Conservation (phyloP, 2,329 filamentous ascomycete genomes). For the Pseudocercospora fuligena region DNA sequence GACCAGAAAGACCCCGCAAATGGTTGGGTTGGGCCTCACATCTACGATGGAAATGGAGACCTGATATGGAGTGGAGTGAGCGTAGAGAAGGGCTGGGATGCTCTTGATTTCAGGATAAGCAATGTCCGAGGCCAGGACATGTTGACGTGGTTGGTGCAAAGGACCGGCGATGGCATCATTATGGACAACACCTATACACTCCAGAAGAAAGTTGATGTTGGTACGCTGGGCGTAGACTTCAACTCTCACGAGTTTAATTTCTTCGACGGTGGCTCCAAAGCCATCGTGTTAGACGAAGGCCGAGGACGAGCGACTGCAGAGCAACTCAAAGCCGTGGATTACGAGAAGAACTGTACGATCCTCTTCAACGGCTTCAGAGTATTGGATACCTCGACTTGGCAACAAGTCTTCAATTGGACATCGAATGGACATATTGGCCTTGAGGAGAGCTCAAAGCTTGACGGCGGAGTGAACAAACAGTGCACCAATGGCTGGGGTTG, state of each 20-base stretch:
- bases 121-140: slow-evolving; percentile 22
- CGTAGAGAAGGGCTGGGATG: slow-evolving; percentile 9
- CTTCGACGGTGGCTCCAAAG: slow-evolving; percentile 21
- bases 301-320: slow-evolving; percentile 17
- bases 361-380: slow-evolving; percentile 43
- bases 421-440: slow-evolving; percentile 28
- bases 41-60: slow-evolving; percentile 21
- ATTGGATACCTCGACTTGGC: slow-evolving; percentile 40
- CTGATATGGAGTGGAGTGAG: slow-evolving; percentile 20
- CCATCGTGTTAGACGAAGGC: slow-evolving; percentile 21
- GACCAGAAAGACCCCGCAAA: slow-evolving; percentile 20
- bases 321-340: slow-evolving; percentile 16
- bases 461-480: slow-evolving; percentile 11
- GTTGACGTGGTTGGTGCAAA: slow-evolving; percentile 20
- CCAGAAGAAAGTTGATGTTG: slow-evolving; percentile 21
- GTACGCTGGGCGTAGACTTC: slow-evolving; percentile 23
- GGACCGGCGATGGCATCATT: slow-evolving; percentile 17
- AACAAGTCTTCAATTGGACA: slow-evolving; percentile 43
- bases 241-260: slow-evolving; percentile 29
- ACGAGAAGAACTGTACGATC: slow-evolving; percentile 18
- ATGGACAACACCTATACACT: slow-evolving; percentile 22
- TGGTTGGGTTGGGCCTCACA: slow-evolving; percentile 23
- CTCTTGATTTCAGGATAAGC: slow-evolving; percentile 25
- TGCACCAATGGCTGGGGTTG: slow-evolving; percentile 25
- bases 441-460: slow-evolving; percentile 24